phyloP scores from a whole-genome alignment of 169 alveolate species.

The Plasmodium gallinaceum region DNA sequence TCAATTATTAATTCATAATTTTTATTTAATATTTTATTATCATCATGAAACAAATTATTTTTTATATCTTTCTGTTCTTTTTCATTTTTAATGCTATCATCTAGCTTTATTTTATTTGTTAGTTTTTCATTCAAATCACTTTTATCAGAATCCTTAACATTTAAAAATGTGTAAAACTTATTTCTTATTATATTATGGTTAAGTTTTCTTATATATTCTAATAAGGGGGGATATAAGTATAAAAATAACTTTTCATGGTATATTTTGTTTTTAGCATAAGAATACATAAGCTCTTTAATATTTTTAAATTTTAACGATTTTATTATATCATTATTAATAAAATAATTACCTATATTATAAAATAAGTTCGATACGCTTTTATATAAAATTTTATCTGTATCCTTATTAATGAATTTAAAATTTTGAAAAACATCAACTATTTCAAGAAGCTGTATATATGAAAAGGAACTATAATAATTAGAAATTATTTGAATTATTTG shows the following conservation, averaged over 20 bases:
- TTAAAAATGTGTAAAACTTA: not conserved
- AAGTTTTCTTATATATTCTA: conserved; percentile 29
- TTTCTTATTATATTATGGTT: conserved; percentile 21
- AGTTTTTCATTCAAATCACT: not conserved
- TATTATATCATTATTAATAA: conserved; percentile 16
- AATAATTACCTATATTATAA: conserved; percentile 21
- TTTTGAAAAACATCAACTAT: conserved; percentile 13
- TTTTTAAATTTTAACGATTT: not conserved
- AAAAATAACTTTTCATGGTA: conserved; percentile 65
- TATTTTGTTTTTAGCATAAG: conserved; percentile 48
- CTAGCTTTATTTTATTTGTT: not conserved
- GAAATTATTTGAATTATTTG: conserved; percentile 16
- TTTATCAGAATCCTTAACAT: not conserved
- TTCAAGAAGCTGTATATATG: conserved; percentile 27
- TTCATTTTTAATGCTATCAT: not conserved
- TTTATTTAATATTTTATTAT: not conserved
- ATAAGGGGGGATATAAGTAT: conserved; percentile 6
- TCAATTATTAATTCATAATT: not conserved
- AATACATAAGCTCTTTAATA: conserved; percentile 4
- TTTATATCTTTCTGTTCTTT: not conserved
- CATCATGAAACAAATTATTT: not conserved
- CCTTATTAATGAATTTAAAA: not conserved
- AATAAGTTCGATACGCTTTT: conserved; percentile 11
- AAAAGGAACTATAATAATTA: conserved; percentile 25
- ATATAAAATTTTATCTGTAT: not conserved